phyloP scores from a whole-genome alignment of 176 grass and related monocot genomes.

The Luzula sylvatica region DNA sequence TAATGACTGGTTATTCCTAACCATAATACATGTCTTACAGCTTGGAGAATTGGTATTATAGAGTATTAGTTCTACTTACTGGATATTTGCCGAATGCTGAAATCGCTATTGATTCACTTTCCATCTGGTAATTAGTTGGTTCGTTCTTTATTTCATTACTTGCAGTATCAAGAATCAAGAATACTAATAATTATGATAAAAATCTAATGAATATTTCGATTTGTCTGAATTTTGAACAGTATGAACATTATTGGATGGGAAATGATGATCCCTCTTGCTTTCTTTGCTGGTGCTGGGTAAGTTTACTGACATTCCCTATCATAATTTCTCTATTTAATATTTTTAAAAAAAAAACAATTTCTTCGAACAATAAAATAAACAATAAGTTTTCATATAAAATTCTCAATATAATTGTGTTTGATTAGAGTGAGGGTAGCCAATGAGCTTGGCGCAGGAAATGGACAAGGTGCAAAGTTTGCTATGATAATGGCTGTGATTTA shows the following conservation, averaged over 20 bases:
- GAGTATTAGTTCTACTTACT: conserved; percentile 42
- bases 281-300: conserved; percentile 81
- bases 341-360: too few species aligned
- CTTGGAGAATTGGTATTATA: conserved; percentile 81
- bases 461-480: conserved; percentile 22
- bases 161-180: too few species aligned
- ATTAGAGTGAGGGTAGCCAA: conserved; percentile 30
- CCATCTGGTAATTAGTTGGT: conserved; percentile 52
- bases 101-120: conserved; percentile 60
- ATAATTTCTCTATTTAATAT: too few species aligned
- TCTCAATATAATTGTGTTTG: conserved; percentile 10
- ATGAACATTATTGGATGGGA: conserved; percentile 69
- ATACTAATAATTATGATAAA: not conserved
- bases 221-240: conserved; percentile 27
- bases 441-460: conserved; percentile 33
- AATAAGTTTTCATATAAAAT: not conserved
- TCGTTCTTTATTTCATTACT: not conserved
- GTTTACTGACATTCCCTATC: not conserved
- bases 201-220: not conserved
- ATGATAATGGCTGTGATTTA: conserved; percentile 13
- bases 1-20: too few species aligned
- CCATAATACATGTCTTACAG: too few species aligned
- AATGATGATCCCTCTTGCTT: conserved; percentile 78
- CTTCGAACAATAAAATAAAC: too few species aligned
- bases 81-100: conserved; percentile 60